Evolutionary conservation across 345 rosid species (phyloP), one percentile per base, ranked within the genome.

Genomic region (Linum lewisii): DNA sequence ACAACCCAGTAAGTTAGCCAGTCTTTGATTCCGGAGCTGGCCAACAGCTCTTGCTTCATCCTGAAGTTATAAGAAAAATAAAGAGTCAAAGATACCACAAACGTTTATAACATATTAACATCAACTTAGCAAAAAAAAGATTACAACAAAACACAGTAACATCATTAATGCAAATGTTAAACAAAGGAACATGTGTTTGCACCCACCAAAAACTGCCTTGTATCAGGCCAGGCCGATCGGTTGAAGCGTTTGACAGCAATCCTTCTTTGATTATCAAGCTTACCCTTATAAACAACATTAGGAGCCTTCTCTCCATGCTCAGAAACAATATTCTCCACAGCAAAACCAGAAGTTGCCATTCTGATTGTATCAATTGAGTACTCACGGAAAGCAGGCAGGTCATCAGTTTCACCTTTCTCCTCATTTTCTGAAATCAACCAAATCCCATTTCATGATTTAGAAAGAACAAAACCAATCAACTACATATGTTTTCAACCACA

Each of bases 21-120:
- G 70, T 62, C 88, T 74, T 70, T 77, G 79, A 62, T 83, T 84
- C 57, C 95, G 80, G 36, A 88, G 80, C 71, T 77, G 88, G 26
- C 97, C 97, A 63, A 90, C 97, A 18, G 86, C 73, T 77, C 83
- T 90, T 2, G 96, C 98, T 77, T 91, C 98, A 62, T 86, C 96
- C 95, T 91, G 56, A 29, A 68, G 58, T 29, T 5, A 38, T 14
- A 61, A 8, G 8, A 19, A 49, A 24, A 21, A 50, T 22, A 4
- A 19, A 36, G 38, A 8, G 13, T 20, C 19, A 51, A 2, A 22
- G 38, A 50, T 21, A 11, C 13, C 18, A 4, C 9, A 1, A 37
- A 9, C 24, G 29, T 16, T 22, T 11, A n/a, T 15, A 38, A 11
- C 18, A n/a, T n/a, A n/a, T n/a, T n/a, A n/a, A n/a, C 47, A 42